Evolutionary conservation across 2,329 filamentous ascomycete species (phyloP), one percentile per base, ranked within the genome.

Genomic region (Xylaria sp.): DNA sequence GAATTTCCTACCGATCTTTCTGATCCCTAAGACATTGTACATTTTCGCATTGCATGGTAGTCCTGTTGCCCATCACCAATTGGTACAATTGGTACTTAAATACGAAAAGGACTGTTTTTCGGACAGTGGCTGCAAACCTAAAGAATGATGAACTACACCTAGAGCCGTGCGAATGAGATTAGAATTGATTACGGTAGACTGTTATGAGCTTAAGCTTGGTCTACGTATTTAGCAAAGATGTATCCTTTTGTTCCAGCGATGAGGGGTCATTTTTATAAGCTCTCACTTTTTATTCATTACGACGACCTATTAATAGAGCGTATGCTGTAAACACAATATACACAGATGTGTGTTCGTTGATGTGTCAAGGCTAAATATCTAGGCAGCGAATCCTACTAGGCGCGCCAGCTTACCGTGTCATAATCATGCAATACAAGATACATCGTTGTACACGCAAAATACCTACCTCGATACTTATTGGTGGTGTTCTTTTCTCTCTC

Each of bases 1-100:
- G 53, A 64, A 34, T 45, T 61, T 39, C 32, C 61, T 68, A 62
- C 42, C 50, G 32, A 39, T n/a, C 36, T 21, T 47, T 48, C n/a
- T 19, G 21, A 54, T 39, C 36, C 30, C 54, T 21, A 24, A 48
- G 27, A 36, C 54, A 51, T 39, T 63, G 30, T 54, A 64, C 39
- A 53, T 61, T 42, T 47, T 19, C 19, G 7, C 34, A 45, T 42
- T 24, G 32, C 50, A 42, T 63, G 8, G 51, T 51, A 17, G 53
- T 47, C 19, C 14, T 34, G 24, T 39, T 30, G 19, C 45, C 12
- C 21, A 19, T 39, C 17, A 21, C 17, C 24, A 21, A 7, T 2
- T 3, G 34, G 24, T 32, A 27, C 32, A 11, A 24, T 34, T 55
- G 3, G 34, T 12, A 34, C 45, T 30, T 7, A n/a, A 54, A 50